Conservation (phyloP, 169 alveolate species). For the Plasmodium vivax region DNA sequence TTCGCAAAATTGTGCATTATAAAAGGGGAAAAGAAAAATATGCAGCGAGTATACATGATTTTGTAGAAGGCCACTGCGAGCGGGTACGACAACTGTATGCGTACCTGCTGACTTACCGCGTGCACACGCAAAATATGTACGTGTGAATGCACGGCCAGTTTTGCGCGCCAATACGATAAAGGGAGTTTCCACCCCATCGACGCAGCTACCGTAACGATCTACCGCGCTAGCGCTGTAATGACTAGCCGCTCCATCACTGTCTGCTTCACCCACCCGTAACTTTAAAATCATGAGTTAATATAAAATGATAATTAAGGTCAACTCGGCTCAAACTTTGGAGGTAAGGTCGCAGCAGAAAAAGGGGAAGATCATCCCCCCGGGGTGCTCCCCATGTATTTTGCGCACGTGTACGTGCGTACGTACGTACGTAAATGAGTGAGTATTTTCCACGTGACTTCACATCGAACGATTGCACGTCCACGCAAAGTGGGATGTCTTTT, state of each 20-base stretch:
- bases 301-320: conserved; percentile 69
- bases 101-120: background rate
- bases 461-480: background rate
- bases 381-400: background rate
- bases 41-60: background rate
- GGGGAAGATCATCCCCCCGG: background rate
- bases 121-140: conserved; percentile 14
- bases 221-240: background rate
- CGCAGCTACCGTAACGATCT: background rate
- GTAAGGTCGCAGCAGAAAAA: conserved; percentile 28
- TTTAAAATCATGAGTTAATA: conserved; percentile 69
- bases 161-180: background rate
- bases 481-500: background rate
- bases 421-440: background rate
- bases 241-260: background rate
- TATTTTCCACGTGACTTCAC: background rate
- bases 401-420: background rate
- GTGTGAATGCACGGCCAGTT: background rate
- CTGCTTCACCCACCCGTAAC: background rate
- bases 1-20: background rate
- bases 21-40: background rate
- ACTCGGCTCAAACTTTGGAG: conserved; percentile 69
- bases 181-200: background rate
- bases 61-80: background rate
- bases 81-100: background rate